phyloP scores from a whole-genome alignment of 768 basidiomycete species.

The Podaxis sp. region DNA sequence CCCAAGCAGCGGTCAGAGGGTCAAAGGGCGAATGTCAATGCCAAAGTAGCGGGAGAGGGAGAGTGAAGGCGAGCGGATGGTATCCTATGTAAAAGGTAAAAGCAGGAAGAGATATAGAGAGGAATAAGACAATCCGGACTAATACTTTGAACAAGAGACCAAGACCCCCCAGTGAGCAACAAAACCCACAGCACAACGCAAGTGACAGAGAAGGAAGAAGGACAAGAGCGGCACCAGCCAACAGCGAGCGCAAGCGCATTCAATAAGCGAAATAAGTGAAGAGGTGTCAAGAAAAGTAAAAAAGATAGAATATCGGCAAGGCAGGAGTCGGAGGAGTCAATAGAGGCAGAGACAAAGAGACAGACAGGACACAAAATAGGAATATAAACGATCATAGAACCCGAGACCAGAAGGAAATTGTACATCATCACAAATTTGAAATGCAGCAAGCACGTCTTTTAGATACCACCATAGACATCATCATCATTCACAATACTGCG shows the following conservation, averaged over 20 bases:
- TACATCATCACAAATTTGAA: not conserved
- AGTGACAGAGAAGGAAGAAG: slow-evolving; percentile 1
- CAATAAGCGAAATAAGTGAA: not conserved
- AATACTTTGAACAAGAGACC: not conserved
- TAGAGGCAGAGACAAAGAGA: not conserved
- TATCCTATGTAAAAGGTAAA: too few relatives aligned
- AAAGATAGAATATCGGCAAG: not conserved
- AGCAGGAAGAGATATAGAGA: not conserved
- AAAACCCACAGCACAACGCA: not conserved
- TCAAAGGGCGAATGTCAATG: too few relatives aligned
- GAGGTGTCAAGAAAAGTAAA: not conserved
- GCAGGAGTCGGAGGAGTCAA: not conserved
- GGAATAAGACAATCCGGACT: not conserved
- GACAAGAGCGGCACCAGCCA: slow-evolving; percentile 10
- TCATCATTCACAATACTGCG: slow-evolving; percentile 25
- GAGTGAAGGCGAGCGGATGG: too few relatives aligned
- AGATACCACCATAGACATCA: slow-evolving; percentile 39
- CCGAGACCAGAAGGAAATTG: not conserved
- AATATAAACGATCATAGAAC: not conserved
- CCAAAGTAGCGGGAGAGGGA: too few relatives aligned
- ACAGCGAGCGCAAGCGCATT: slow-evolving; percentile 12
- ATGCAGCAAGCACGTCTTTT: slow-evolving; percentile 9
- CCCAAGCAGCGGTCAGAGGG: too few relatives aligned
- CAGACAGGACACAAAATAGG: not conserved
- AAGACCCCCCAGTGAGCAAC: not conserved